Base-by-base conservation (phyloP, 495 filamentous ascomycete genomes). In the Antarctomyces pellizariae region DNA sequence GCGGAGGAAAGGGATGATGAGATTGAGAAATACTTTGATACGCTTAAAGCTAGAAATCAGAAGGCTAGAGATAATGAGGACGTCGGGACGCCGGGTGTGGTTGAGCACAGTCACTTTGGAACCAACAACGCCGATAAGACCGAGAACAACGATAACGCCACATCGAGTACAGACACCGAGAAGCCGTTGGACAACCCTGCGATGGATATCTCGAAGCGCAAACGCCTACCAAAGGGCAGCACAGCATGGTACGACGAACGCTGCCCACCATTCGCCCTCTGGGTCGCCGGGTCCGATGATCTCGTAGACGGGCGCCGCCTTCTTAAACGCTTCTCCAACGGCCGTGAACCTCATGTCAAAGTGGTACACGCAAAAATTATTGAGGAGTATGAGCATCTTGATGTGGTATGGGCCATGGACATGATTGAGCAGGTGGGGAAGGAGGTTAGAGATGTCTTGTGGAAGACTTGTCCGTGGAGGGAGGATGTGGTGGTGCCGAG, bases 361-460 rank as follows among this genome's bases (percentile, higher is more conserved):
- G 47, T 97, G 4, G 75, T 92, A 19, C 75, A 91, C 47, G 56
- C 57, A 12, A 84, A 77, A 45, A 50, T 90, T 13, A 75, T 97
- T 15, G 67, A 80, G 2, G 84, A 75, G 28, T 92, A 93, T 46
- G 83, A 92, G 49, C 84, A 97, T 45, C 56, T 97, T 14, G 84
- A 97, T 51, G 82, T 93, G 3, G 61, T 97, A 14, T 97, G 84
- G 84, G 84, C 84, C 0, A 79, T 97, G 53, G 80, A 93, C 45
- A 61, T 66, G 0, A 63, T 79, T 12, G 76, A 90, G 26, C 62
- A 83, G 46, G 75, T 93, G 4, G 83, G 78, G 3, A 60, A 53
- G 32, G 86, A 91, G 50, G 54, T 97, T 0, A 56, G 63, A 16
- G 71, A 86, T 41, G 71, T 90, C 15, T 41, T 97, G 21, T 92